Base-by-base conservation (phyloP, 176 grass and related monocot species). In the Aegilops sharonensis region DNA sequence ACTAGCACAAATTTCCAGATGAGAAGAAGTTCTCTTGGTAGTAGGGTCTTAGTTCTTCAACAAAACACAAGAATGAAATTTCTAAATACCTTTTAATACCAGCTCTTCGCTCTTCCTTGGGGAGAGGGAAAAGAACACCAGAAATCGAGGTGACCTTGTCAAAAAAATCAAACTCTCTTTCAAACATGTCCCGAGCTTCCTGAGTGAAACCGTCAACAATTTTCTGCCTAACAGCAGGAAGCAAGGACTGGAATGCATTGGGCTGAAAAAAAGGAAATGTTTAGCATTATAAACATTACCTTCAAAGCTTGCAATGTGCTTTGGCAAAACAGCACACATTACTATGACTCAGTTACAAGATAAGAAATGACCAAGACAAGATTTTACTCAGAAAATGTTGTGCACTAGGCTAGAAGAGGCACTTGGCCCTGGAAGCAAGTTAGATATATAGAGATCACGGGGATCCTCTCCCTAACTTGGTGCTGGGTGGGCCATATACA, bases 61-160 rank as follows among this genome's bases (percentile, higher is more conserved):
- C 6, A 4, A 80, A 87, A 85, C 34, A 81, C 30, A 35, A 73
- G 15, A 79, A 80, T 5, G 34, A 62, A 63, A 73, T 76, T 80
- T 85, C 59, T 75, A 66, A 83, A 6, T 94, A 99, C 97, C 89
- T 96, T 94, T 56, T 91, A 68, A 99, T 99, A 80, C 94, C 97
- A 15, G 92, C 97, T 86, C 97, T 94, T 27, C 97, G 83, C 23
- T 94, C 94, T 85, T 99, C 97, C 87, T 99, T 99, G 27, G 97
- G 97, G 76, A 99, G 82, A 91, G 90, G 94, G 80, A 94, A 99
- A 86, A 99, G 90, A 85, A 91, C 88, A 88, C 97, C 97, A 88
- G 97, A 99, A 87, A 99, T 99, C 14, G 97, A 99, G 36, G 97
- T 99, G 61, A 99, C 97, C 52, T 95, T 83, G 47, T 99, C 97